Conservation (phyloP, 768 basidiomycete genomes). For the Epithele typhae region DNA sequence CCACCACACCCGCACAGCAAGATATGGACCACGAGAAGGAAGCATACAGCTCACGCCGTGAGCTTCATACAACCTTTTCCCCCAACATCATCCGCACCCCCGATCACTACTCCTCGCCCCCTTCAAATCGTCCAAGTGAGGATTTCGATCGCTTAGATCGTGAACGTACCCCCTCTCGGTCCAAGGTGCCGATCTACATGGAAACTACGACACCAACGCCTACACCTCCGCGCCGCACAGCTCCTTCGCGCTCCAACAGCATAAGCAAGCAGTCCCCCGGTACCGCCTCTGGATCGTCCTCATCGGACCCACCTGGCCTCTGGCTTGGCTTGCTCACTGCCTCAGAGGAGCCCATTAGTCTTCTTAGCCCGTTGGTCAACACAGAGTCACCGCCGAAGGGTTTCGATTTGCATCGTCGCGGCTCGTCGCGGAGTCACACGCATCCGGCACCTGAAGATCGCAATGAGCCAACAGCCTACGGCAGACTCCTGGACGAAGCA, state of each 20-base stretch:
- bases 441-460: too few species aligned
- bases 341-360: slow-evolving; percentile 26
- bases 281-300: not conserved
- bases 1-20: slow-evolving; percentile 12
- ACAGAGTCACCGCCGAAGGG: not conserved
- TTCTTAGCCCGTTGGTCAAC: slow-evolving; percentile 27
- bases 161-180: too few species aligned
- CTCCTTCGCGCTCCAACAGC: slow-evolving; percentile 19
- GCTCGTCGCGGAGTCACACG: slow-evolving; percentile 14
- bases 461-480: too few species aligned
- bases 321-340: slow-evolving; percentile 16
- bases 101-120: slow-evolving; percentile 42
- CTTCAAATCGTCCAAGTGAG: slow-evolving; percentile 5
- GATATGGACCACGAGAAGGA: slow-evolving; percentile 28
- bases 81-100: slow-evolving; percentile 68
- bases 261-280: slow-evolving; percentile 12
- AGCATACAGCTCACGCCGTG: slow-evolving; percentile 45
- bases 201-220: slow-evolving; percentile 7
- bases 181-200: too few species aligned
- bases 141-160: too few species aligned
- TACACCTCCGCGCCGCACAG: slow-evolving; percentile 10
- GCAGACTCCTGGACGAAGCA: slow-evolving; percentile 11
- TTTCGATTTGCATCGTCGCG: slow-evolving; percentile 6
- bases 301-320: slow-evolving; percentile 6
- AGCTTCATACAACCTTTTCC: slow-evolving; percentile 66